Evolutionary conservation across 2,329 filamentous ascomycete species (phyloP), one percentile per base, ranked within the genome.

Genomic region (Knoxdaviesia capensis): DNA sequence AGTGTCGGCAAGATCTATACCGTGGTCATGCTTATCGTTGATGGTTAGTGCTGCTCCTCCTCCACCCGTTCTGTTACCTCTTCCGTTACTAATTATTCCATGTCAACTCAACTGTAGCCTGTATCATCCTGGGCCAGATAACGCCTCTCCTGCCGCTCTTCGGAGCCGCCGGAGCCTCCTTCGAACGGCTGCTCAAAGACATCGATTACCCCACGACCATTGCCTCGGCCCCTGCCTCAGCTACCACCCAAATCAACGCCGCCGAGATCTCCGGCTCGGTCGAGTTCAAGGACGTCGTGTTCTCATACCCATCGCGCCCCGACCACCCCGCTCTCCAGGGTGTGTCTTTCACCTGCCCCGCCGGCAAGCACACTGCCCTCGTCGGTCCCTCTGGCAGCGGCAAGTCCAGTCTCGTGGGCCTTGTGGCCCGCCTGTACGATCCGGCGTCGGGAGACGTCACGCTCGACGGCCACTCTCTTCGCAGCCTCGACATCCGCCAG

Each of bases 101-200:
- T 20, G 20, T 20, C 20, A 20, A 20, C 20, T 3, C 20, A 20
- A 20, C 20, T 20, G 38, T 46, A 63, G 62, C 72, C 30, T 74
- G 72, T 6, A 69, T 80, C 40, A 65, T 79, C 33, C 61, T 80
- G 29, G 72, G 74, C 31, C 66, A 68, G 41, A 71, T 78, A 40
- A 74, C 73, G 0, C 76, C 76, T 0, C 66, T 78, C 40, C 56
- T 80, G 9, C 71, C 74, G 9, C 66, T 75, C 7, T 69, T 80
- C 32, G 68, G 69, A 2, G 62, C 66, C 32, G 74, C 74, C 1
- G 64, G 71, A 2, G 63, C 70, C 2, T 58, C 75, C 1, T 81
- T 70, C 48, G 56, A 67, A 43, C 72, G 74, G 40, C 56, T 82
- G 5, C 62, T 62, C 9, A 59, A 64, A 33, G 74, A 77, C 38